Base-by-base conservation (phyloP, 768 basidiomycete genomes). In the Termitomyces titanicus region DNA sequence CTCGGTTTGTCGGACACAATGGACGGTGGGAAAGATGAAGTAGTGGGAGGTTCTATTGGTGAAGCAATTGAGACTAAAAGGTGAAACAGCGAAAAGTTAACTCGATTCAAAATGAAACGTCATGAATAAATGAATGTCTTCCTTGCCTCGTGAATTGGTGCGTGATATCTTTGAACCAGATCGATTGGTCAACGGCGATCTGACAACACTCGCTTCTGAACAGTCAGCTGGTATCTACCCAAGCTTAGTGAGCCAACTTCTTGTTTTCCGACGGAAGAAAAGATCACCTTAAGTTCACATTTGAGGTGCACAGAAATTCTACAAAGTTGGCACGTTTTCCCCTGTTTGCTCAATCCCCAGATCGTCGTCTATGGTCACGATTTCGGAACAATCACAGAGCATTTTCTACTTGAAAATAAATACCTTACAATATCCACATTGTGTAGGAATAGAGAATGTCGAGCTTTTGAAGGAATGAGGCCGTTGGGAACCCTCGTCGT, bases 331-430 rank as follows among this genome's bases (percentile, higher is more conserved):
- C 92, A 93, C 6, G 86, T 90, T 72, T 92, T 93, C 33, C 92
- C 92, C 65, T 90, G 88, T 68, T 91, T 92, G 66, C 82, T 88
- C 42, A 93, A 73, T 9, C 92, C 92, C 91, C 92, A 93, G 29
- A 94, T 92, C 8, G 88, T 88, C 10, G 85, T 78, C 90, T 92
- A 55, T 31, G 29, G 42, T 37, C 44, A 45, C 33, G 22, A n/a
- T 35, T 6, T 10, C 5, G 34, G 13, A 25, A 27, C 5, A 33
- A 51, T 35, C 5, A 13, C 5, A 9, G 31, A 25, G 17, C 25
- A 15, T 20, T 17, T 22, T 38, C 7, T 24, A 39, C 29, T 46
- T 43, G 25, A 3, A 9, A 18, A 13, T 17, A 59, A 75, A 33
- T 57, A 86, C 90, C 80, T 88, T 85, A 75, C 92, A 94, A 66